phyloP scores from a whole-genome alignment of 768 basidiomycete species.

The Mycena pura region DNA sequence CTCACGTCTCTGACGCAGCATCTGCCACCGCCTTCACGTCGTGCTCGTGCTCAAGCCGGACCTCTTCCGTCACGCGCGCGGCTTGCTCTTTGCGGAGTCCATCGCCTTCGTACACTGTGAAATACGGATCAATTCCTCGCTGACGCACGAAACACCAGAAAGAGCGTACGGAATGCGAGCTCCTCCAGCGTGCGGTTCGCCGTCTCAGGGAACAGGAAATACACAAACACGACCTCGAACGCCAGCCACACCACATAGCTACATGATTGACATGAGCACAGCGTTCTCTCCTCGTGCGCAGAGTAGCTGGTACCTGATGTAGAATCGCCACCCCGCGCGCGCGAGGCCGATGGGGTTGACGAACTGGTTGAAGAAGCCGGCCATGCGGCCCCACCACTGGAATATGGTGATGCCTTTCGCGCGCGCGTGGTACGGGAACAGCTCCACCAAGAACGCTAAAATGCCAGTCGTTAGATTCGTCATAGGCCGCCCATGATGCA shows the following conservation, averaged over 20 bases:
- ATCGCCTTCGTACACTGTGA: conserved; percentile 40
- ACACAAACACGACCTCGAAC: conserved; percentile 62
- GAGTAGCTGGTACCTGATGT: conserved; percentile 47
- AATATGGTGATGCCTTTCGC: conserved; percentile 67
- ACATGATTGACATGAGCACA: neutral
- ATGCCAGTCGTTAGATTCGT: neutral
- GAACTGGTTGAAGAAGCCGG: conserved; percentile 70
- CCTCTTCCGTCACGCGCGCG: conserved; percentile 36
- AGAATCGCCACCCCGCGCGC: conserved; percentile 65
- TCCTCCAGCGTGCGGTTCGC: conserved; percentile 60
- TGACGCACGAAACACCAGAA: neutral
- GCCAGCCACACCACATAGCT: conserved; percentile 58
- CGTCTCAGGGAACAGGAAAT: conserved; percentile 70
- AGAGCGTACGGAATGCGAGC: conserved; percentile 59
- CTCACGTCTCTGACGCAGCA: no score
- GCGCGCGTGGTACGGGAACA: conserved; percentile 70
- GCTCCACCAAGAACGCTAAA: conserved; percentile 67
- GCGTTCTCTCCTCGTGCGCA: neutral
- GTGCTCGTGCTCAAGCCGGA: neutral
- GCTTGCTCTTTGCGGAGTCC: conserved; percentile 33
- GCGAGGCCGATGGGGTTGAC: conserved; percentile 70
- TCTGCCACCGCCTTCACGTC: no score
- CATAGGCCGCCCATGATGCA: neutral
- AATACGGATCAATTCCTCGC: no score
- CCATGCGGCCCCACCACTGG: conserved; percentile 62